Evolutionary conservation across 179 eudicot genomes (phyloP), one percentile per base, ranked within the genome.

Genomic region (Amaranthus tricolor): DNA sequence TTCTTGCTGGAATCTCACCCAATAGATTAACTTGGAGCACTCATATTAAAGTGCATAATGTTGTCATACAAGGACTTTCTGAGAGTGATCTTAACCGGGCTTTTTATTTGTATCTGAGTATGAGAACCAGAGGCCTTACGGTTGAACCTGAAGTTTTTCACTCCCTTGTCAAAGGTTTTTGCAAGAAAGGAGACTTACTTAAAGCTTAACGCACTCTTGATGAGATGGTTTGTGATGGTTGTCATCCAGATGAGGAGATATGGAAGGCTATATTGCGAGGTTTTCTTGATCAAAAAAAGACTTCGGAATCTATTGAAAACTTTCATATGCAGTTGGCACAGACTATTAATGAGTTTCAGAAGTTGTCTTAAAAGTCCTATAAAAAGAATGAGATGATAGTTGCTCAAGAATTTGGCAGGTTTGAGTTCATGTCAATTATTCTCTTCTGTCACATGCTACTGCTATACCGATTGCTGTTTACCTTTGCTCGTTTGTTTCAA

Each of bases 181-280:
- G 95, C 82, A 82, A 87, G 84, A 88, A 81, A 80, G 87, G 92
- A 51, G 93, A 90, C 53, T 54, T 87, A 74, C 83, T 86, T 68
- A 90, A 86, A 83, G 90, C 86, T 75, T 84, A 78, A 59, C 84
- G 80, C 15, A 64, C 90, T 73, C 47, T 90, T 63, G 83, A 88
- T 49, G 97, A 94, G 84, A 92, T 94, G 97, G 84, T 90, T 66
- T 19, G 83, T 74, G 91, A 92, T 84, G 97, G 98, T 49, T 94
- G 97, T 82, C 66, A 84, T 77, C 98, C 98, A 50, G 83, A 81
- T 59, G 74, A 84, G 84, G 89, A 60, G 72, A 82, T 79, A 56
- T 94, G 98, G 98, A 78, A 55, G 54, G 78, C 72, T 24, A 49
- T 90, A 49, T 62, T 95, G 50, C 64, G 65, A 75, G 86, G 83